Conservation (phyloP, 139 green algal genomes). For the Chlamydomonas sphaeroides region DNA sequence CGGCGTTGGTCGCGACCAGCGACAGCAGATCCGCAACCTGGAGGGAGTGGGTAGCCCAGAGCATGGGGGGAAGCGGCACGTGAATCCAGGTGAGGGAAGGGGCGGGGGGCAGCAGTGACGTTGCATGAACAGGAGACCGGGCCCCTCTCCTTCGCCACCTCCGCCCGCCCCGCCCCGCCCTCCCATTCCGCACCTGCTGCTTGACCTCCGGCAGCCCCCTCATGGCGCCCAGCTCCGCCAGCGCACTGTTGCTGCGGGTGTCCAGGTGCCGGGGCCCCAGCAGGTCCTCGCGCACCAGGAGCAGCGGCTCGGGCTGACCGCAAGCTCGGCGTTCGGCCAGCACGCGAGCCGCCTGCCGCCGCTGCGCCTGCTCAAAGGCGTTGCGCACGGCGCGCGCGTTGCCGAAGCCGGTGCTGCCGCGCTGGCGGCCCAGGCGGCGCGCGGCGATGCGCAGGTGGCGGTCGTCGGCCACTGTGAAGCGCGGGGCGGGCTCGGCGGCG, state of each 20-base stretch:
- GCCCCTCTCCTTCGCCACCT: no score
- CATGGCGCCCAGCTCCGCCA: slow-evolving; percentile 51
- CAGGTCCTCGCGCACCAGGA: slow-evolving; percentile 58
- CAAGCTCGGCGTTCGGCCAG: slow-evolving; percentile 10
- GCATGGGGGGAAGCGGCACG: no score
- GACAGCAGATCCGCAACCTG: slow-evolving; percentile 49
- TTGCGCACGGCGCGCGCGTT: slow-evolving; percentile 65
- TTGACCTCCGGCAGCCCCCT: slow-evolving; percentile 53
- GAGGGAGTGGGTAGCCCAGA: not conserved
- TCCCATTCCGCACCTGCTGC: slow-evolving; percentile 26
- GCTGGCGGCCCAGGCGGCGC: slow-evolving; percentile 48
- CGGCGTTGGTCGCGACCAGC: slow-evolving; percentile 52
- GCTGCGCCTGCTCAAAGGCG: slow-evolving; percentile 47
- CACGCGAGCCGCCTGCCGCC: slow-evolving; percentile 46
- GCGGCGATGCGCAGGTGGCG: slow-evolving; percentile 51
- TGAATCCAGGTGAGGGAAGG: no score
- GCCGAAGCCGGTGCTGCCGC: slow-evolving; percentile 56
- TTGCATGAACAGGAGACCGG: no score
- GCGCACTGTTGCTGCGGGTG: slow-evolving; percentile 24
- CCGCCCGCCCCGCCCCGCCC: no score
- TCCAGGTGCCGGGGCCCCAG: slow-evolving; percentile 57
- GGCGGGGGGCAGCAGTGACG: not conserved
- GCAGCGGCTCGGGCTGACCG: slow-evolving; percentile 31
- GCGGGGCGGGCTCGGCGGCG: not conserved
- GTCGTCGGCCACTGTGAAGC: slow-evolving; percentile 52